Evolutionary conservation across 75 land plant genomes (phyloP), one percentile per base, ranked within the genome.

Genomic region (Azolla pinnata): DNA sequence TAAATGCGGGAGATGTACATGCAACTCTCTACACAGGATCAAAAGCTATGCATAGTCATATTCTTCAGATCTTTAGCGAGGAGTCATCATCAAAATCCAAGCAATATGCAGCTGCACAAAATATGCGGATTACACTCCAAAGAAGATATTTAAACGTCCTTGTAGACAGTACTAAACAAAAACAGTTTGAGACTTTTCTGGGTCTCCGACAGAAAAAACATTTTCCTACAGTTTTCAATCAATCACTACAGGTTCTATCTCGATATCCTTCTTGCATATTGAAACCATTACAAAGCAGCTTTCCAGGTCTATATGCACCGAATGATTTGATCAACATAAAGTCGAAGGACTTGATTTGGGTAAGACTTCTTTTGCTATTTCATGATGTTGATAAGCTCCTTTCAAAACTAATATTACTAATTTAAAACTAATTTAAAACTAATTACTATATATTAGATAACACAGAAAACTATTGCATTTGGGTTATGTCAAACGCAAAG

Each of bases 21-120:
- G 98, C 98, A 33, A 93, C 96, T 48, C 69, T 93, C 4, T 93
- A 93, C 67, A 93, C 97, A 51, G 97, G 97, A 44, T 93, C 98
- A 1, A 89, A 77, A 61, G 98, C 98, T 18, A 93, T 93, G 98
- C 98, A 93, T 44, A 93, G 98, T 55, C 96, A 93, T 47, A 83
- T 93, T 42, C 83, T 93, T 46, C 88, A 75, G 54, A 85, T 93
- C 44, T 93, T 93, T 47, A 83, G 68, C 72, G 91, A 86, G 30
- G 98, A 93, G 29, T 68, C 67, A 31, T 16, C 59, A 20, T 78
- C 80, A 17, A 85, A 81, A 55, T 78, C 70, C 40, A 93, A 86
- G 56, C 81, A 82, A 70, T 78, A 81, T 33, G 71, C 86, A 65
- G 84, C 75, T 52, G 96, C 96, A 33, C 90, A 85, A 62, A 93